Evolutionary conservation across 371 early-diverging fungal genomes (phyloP).

Genomic region (Mortierella sp.): DNA sequence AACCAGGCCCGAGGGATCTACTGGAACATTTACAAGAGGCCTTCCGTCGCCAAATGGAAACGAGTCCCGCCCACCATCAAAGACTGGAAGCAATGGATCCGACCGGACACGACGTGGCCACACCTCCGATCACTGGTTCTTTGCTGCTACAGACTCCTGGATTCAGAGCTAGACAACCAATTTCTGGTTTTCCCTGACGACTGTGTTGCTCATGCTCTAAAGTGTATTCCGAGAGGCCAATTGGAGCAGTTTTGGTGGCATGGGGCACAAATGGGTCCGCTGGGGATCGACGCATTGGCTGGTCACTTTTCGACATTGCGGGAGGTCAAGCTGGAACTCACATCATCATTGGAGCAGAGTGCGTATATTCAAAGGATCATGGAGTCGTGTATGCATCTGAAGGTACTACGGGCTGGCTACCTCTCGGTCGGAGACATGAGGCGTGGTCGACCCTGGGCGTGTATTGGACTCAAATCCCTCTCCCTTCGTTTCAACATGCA

Average conservation of each 20-base stretch:
- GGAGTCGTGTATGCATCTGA: conserved; percentile 12
- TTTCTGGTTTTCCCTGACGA: conserved; percentile 7
- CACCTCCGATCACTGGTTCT: conserved; percentile 2
- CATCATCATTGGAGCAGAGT: conserved; percentile 14
- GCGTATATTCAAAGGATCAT: conserved; percentile 13
- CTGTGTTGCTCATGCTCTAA: conserved; percentile 7
- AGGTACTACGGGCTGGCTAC: conserved; percentile 7
- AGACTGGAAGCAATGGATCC: conserved; percentile 3
- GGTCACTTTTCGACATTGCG: conserved; percentile 6
- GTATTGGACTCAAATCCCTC: conserved; percentile 14
- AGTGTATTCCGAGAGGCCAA: not conserved
- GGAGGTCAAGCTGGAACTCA: conserved; percentile 13
- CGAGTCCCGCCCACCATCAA: not conserved
- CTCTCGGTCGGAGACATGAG: conserved; percentile 11
- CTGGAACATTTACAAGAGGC: conserved; percentile 10
- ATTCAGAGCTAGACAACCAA: not conserved
- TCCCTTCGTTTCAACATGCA: conserved; percentile 15
- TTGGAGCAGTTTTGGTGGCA: conserved; percentile 14
- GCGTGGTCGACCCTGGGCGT: conserved; percentile 10
- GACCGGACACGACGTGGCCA: not conserved
- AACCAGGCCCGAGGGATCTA: conserved; percentile 9
- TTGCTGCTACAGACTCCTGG: not conserved
- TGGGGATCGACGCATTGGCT: not conserved
- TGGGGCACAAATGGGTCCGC: conserved; percentile 1
- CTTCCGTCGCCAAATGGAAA: not conserved